These are phyloP conservation scores for Chlorella vulgaris DNA, from an alignment of 139 green algal genomes.

Conservation along the genomic window DNA sequence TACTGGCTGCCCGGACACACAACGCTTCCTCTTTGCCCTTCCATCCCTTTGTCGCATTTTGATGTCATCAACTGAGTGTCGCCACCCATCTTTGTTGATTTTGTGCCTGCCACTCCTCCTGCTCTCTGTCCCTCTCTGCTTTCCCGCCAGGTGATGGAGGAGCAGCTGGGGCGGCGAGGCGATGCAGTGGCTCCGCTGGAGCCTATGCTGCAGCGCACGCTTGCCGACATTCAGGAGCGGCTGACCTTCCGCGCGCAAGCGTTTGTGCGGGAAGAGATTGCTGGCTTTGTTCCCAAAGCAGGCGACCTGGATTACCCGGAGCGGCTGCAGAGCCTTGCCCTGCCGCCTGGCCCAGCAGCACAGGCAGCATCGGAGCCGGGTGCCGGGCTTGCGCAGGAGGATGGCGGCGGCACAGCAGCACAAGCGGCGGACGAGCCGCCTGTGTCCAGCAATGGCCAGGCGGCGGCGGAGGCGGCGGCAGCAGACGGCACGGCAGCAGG, in stretches of 20 bases:
- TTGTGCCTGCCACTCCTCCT: not conserved
- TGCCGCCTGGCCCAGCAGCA: not conserved
- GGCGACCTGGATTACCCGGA: slow-evolving; percentile 87
- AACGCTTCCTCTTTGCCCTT: no score
- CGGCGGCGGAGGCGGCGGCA: not conserved
- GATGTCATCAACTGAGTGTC: no score
- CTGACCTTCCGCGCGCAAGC: slow-evolving; percentile 83
- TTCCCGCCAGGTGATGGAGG: slow-evolving; percentile 71
- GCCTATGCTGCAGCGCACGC: slow-evolving; percentile 73
- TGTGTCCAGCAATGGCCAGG: not conserved
- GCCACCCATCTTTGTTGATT: no score
- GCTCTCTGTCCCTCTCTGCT: not conserved
- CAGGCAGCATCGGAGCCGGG: slow-evolving; percentile 4
- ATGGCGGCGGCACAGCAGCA: not conserved
- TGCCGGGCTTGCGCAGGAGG: not conserved
- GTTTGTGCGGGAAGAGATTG: slow-evolving; percentile 87
- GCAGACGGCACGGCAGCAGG: not conserved
- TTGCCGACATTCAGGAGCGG: slow-evolving; percentile 91
- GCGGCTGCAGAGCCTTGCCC: slow-evolving; percentile 57
- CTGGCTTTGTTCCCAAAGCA: slow-evolving; percentile 60
- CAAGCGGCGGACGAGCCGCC: not conserved
- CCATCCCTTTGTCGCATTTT: no score
- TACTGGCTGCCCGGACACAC: no score
- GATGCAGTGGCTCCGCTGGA: slow-evolving; percentile 72
- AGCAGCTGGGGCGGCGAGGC: slow-evolving; percentile 68